These are phyloP conservation scores for Nitzschia sp. DNA, from an alignment of 108 stramenopile genomes.

Conservation along the genomic window DNA sequence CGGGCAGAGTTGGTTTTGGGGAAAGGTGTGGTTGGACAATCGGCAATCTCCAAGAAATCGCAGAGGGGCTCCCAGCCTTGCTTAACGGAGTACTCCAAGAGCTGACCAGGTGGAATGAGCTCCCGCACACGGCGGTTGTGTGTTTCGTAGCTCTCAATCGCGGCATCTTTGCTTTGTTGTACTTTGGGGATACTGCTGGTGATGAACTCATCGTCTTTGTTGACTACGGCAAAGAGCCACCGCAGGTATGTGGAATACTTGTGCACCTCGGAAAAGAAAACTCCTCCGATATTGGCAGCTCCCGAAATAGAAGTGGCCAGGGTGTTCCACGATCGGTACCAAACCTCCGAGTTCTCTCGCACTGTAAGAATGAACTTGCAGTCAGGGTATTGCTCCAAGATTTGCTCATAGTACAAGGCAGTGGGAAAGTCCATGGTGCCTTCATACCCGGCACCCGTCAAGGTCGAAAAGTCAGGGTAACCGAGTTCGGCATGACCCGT, in stretches of 20 bases:
- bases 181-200: slow-evolving; percentile 50
- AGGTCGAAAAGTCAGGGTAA: slow-evolving; percentile 52
- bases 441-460: slow-evolving; percentile 50
- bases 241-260: slow-evolving; percentile 63
- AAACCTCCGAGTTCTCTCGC: slow-evolving; percentile 64
- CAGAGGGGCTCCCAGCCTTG: slow-evolving; percentile 80
- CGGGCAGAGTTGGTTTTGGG: slow-evolving; percentile 73
- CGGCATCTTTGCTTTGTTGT: slow-evolving; percentile 52
- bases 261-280: slow-evolving; percentile 48
- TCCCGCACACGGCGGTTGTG: slow-evolving; percentile 63
- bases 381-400: slow-evolving; percentile 65
- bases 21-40: slow-evolving; percentile 67
- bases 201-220: slow-evolving; percentile 61
- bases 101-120: slow-evolving; percentile 55
- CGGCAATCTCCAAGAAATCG: slow-evolving; percentile 57
- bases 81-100: slow-evolving; percentile 73
- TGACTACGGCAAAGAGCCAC: slow-evolving; percentile 74
- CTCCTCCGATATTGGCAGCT: slow-evolving; percentile 50
- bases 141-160: slow-evolving; percentile 62
- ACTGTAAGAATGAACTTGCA: slow-evolving; percentile 80
- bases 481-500: slow-evolving; percentile 47
- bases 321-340: slow-evolving; percentile 75
- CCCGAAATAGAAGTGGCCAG: slow-evolving; percentile 61
- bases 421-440: slow-evolving; percentile 78
- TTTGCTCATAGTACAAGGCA: slow-evolving; percentile 67